Conservation (phyloP, 345 rosid species). For the Eucalyptus sp. region DNA sequence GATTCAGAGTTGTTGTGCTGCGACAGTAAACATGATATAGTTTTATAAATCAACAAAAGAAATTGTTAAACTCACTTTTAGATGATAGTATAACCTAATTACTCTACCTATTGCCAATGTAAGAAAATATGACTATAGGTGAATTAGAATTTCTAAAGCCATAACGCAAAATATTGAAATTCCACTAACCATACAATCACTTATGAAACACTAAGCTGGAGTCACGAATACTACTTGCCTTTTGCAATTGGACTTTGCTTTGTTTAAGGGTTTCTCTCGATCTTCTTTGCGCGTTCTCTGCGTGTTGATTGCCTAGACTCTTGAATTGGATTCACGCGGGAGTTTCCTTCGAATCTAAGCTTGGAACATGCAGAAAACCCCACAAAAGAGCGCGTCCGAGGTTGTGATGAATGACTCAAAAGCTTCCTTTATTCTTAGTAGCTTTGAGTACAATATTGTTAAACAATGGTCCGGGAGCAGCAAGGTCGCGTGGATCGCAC, state of each 20-base stretch:
- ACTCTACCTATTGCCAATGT: background rate
- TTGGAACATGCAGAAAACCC: accelerated
- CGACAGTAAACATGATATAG: accelerated
- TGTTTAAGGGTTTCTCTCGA: accelerated
- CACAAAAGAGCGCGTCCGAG: background rate
- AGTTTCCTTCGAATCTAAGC: accelerated
- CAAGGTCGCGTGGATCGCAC: accelerated
- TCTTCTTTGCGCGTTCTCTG: accelerated
- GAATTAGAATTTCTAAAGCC: background rate
- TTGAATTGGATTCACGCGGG: background rate
- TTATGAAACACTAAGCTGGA: background rate
- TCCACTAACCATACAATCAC: accelerated
- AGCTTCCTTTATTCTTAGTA: accelerated
- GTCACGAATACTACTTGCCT: background rate
- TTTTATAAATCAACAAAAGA: accelerated
- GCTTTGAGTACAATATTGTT: background rate
- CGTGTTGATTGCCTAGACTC: accelerated
- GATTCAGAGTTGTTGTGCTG: accelerated
- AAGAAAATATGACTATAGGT: accelerated
- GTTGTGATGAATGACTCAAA: background rate
- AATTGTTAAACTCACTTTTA: background rate
- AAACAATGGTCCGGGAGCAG: accelerated
- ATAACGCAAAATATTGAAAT: background rate
- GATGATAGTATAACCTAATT: background rate
- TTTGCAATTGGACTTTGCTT: accelerated